Conservation (phyloP, 2,329 filamentous ascomycete genomes). For the Shiraia sp. region DNA sequence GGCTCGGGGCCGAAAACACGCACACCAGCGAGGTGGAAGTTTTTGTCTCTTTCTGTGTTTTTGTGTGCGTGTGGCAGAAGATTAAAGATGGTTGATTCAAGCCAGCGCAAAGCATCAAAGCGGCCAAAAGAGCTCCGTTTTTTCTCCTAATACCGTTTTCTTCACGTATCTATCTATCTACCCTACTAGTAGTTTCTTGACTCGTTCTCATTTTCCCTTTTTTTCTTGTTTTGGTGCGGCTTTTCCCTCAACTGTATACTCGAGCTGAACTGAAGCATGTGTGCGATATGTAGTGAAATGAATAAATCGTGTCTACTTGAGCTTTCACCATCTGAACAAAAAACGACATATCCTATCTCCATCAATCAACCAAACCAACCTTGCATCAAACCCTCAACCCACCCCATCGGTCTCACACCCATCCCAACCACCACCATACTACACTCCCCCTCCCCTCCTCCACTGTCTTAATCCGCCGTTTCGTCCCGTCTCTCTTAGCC, state of each 20-base stretch:
- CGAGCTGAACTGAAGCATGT: constrained; percentile 7
- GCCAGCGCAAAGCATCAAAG: too few species aligned
- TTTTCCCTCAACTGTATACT: constrained; percentile 2
- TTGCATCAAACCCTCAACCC: too few species aligned
- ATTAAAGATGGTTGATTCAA: too few species aligned
- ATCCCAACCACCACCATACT: too few species aligned
- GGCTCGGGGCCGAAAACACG: constrained; percentile 25
- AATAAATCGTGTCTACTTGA: constrained; percentile 6
- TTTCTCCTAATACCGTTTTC: neutral
- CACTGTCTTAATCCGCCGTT: too few species aligned
- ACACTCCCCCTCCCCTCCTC: too few species aligned
- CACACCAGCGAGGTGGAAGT: neutral
- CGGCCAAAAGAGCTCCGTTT: too few species aligned
- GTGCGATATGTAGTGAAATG: constrained; percentile 21
- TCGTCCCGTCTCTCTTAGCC: too few species aligned
- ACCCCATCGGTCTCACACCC: too few species aligned
- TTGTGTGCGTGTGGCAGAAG: too few species aligned
- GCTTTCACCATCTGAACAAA: neutral
- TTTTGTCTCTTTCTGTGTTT: too few species aligned
- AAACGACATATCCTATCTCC: neutral
- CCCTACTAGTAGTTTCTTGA: too few species aligned
- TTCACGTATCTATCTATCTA: constrained; percentile 6
- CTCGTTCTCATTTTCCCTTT: neutral
- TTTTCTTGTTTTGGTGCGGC: constrained; percentile 5
- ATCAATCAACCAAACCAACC: neutral